A percentile compares a stretch with the other conserved stretches of the same genome.
Conservation (phyloP, 2,329 filamentous ascomycete species). For the Ophiocordyceps camponoti-floridani region DNA sequence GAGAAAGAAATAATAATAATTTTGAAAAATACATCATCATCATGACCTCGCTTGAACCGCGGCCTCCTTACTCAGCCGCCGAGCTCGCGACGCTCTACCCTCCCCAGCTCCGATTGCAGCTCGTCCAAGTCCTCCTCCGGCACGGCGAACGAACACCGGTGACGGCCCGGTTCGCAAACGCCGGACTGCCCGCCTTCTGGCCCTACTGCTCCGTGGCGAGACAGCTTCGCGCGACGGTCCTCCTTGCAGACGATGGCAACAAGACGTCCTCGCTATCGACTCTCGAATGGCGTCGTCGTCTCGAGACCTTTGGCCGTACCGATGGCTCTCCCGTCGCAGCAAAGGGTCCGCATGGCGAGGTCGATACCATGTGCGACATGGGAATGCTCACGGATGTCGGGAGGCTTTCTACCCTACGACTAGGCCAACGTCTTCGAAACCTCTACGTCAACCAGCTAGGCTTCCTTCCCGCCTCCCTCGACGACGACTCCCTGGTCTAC, state of each 20-base stretch:
- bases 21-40: no score
- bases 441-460: slow-evolving; percentile 60
- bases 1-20: no score
- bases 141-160: slow-evolving; percentile 76
- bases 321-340: slow-evolving; percentile 51
- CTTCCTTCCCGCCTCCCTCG: slow-evolving; percentile 47
- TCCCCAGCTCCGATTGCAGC: slow-evolving; percentile 57
- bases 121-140: slow-evolving; percentile 74
- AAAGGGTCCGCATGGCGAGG: slow-evolving; percentile 45
- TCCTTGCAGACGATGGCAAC: slow-evolving; percentile 20
- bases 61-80: slow-evolving; percentile 58
- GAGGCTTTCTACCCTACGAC: slow-evolving; percentile 49
- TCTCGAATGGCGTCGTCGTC: slow-evolving; percentile 47
- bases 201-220: slow-evolving; percentile 73
- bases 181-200: slow-evolving; percentile 54
- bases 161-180: slow-evolving; percentile 71
- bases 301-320: slow-evolving; percentile 64
- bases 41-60: slow-evolving; percentile 67
- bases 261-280: slow-evolving; percentile 19
- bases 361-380: slow-evolving; percentile 67
- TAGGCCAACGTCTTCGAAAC: slow-evolving; percentile 48
- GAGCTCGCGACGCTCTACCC: slow-evolving; percentile 77
- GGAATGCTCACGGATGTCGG: slow-evolving; percentile 63
- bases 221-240: slow-evolving; percentile 40
- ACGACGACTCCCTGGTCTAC: slow-evolving; percentile 44